Base-by-base conservation (phyloP, 768 basidiomycete species). In the Lactarius sanguifluus region DNA sequence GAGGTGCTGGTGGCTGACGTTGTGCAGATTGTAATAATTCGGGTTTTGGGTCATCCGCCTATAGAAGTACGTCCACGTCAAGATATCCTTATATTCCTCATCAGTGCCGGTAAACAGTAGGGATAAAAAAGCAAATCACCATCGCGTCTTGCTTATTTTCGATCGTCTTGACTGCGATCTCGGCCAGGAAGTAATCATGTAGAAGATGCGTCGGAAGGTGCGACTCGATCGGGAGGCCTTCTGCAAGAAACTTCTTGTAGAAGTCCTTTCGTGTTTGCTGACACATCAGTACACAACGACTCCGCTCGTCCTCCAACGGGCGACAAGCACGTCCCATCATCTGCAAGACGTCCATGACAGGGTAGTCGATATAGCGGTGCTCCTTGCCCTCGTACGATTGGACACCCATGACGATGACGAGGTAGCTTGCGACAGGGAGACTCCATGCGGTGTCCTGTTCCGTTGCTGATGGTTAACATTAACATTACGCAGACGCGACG, bases 381-480 rank as follows among this genome's bases (percentile, higher is more conserved):
- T 99, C 97, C 77, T 94, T 92, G 73, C 96, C 96, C 76, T 98
- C 96, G 72, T 91, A 98, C 66, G 78, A 90, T 74, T 99, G 97
- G 0, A 98, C 95, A n/a, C 96, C 96, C 96, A 98, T 98, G 72
- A 99, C 94, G 75, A 99, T 89, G 52, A 98, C 96, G 94, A 98
- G 97, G 77, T 97, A 96, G 65, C 92, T 89, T 0, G 94, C 86
- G 20, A 97, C 87, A 0, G 97, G 96, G 8, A 99, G 81, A 73
- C 88, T 94, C 97, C 97, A 99, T 0, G 95, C 93, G 0, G 92
- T 94, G 71, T 98, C 97, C 92, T 96, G 64, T 28, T 50, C 55
- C 30, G 15, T 43, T 18, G 60, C 0, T 69, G 40, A 59, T 1
- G 62, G 34, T 47, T 12, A 47, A n/a, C n/a, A 9, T 23, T 47